Conservation (phyloP, 371 early-diverging fungal species). For the Globomyces sp. region DNA sequence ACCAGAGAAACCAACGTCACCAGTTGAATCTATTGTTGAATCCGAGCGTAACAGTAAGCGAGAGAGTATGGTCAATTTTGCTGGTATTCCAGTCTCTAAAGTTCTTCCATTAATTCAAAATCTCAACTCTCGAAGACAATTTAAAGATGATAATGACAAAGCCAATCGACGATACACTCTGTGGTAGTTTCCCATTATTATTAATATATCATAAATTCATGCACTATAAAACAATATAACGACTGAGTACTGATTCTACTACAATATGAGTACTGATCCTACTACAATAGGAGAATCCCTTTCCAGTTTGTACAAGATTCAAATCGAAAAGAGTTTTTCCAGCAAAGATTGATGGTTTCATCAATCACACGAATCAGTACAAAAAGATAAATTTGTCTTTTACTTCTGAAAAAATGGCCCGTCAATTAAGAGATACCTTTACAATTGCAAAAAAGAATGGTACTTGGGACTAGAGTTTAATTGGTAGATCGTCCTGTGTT, state of each 20-base stretch:
- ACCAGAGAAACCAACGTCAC: neutral
- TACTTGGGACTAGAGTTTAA: neutral
- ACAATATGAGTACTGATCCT: neutral
- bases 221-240: no score
- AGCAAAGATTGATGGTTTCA: neutral
- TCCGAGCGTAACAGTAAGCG: neutral
- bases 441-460: neutral
- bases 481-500: conserved; percentile 62
- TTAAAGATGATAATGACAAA: conserved; percentile 4
- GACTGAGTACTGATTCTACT: neutral
- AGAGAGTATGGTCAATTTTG: conserved; percentile 14
- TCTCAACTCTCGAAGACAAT: conserved; percentile 9
- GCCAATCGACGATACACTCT: conserved; percentile 6
- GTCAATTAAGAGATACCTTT: conserved; percentile 2
- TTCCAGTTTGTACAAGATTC: neutral
- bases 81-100: conserved; percentile 9
- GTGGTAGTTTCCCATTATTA: neutral
- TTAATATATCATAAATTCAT: no score
- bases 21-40: neutral
- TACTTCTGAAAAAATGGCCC: neutral
- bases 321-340: neutral
- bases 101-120: conserved; percentile 11
- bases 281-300: neutral
- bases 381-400: neutral
- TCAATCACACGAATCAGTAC: neutral